A percentile compares a stretch with the other conserved stretches of the same genome.
Evolutionary conservation across 495 filamentous ascomycete genomes (phyloP).

Genomic region (Annulohypoxylon stygium): DNA sequence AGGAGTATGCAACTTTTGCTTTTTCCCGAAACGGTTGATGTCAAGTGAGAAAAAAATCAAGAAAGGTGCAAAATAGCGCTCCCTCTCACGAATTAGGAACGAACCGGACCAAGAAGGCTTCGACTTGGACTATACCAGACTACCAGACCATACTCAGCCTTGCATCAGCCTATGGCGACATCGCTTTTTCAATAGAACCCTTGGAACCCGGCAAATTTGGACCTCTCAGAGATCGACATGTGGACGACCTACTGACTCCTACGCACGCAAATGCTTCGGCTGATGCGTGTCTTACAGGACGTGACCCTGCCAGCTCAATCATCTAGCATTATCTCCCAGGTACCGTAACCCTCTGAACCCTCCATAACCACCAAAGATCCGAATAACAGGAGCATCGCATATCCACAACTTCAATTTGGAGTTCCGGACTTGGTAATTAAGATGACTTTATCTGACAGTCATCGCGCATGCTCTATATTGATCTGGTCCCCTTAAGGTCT

Average conservation of each 20-base stretch:
- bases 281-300: slow-evolving; percentile 48
- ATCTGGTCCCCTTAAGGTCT: slow-evolving; percentile 11
- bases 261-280: slow-evolving; percentile 37
- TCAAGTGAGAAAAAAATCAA: slow-evolving; percentile 26
- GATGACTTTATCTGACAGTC: slow-evolving; percentile 28
- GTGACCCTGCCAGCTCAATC: slow-evolving; percentile 47
- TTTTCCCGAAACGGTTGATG: slow-evolving; percentile 19
- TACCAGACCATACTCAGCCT: slow-evolving; percentile 37
- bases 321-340: slow-evolving; percentile 28
- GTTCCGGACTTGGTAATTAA: slow-evolving; percentile 28
- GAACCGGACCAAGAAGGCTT: slow-evolving; percentile 21
- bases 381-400: slow-evolving; percentile 38
- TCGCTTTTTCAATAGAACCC: slow-evolving; percentile 37
- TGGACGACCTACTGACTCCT: slow-evolving; percentile 40
- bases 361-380: slow-evolving; percentile 5
- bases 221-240: slow-evolving; percentile 56
- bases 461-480: slow-evolving; percentile 34
- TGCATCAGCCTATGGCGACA: slow-evolving; percentile 46
- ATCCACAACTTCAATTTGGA: slow-evolving; percentile 42
- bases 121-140: neutral
- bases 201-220: slow-evolving; percentile 50
- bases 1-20: neutral
- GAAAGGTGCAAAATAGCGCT: slow-evolving; percentile 20
- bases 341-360: neutral
- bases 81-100: slow-evolving; percentile 37